Base-by-base conservation (phyloP, 2,329 filamentous ascomycete species). In the Tolypocladium amazonense region DNA sequence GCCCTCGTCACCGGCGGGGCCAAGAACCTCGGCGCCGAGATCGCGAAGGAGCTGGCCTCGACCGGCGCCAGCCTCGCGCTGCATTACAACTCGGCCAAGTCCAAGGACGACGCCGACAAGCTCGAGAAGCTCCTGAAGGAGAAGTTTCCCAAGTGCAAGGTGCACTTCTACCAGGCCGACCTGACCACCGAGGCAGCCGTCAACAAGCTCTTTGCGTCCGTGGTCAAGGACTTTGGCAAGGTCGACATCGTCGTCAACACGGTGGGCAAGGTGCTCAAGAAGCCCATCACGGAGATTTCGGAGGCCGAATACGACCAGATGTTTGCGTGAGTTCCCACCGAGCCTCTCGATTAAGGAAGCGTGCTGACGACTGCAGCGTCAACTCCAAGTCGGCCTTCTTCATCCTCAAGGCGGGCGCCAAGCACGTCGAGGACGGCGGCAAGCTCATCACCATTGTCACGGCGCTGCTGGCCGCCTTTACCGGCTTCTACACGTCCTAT, bases 21-120 rank as follows among this genome's bases (percentile, higher is more conserved):
- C 59, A 83, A 83, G 65, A 84, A 84, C 61, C 86, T 87, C 62
- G 85, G 84, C 35, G 75, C 78, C 59, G 81, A 82, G 60, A 82
- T 82, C 58, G 82, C 82, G 62, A 77, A 82, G 59, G 78, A 80
- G 61, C 79, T 86, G 47, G 81, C 81, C 66, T 73, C 75, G 61
- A 77, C 79, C 58, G 84, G 84, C 38, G 81, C 80, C 65, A 79
- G 73, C 64, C 79, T 87, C 43, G 75, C 86, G 50, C 75, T 87
- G 63, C 86, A 86, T 71, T 87, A 86, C 72, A 68, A 70, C 63
- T 77, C 76, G 12, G 57, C 70, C 53, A 67, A 66, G 60, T 72
- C 72, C 65, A 74, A 77, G 65, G 63, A 67, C 14, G 69, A 73
- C 15, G 71, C 75, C 20, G 65, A 64, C 14, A 64, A 69, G 55